Percentiles rank a stretch among this genome's conserved stretches.
These are phyloP conservation scores for Peronospora tabacina DNA, from an alignment of 352 stramenopile genomes.

Conservation along the genomic window DNA sequence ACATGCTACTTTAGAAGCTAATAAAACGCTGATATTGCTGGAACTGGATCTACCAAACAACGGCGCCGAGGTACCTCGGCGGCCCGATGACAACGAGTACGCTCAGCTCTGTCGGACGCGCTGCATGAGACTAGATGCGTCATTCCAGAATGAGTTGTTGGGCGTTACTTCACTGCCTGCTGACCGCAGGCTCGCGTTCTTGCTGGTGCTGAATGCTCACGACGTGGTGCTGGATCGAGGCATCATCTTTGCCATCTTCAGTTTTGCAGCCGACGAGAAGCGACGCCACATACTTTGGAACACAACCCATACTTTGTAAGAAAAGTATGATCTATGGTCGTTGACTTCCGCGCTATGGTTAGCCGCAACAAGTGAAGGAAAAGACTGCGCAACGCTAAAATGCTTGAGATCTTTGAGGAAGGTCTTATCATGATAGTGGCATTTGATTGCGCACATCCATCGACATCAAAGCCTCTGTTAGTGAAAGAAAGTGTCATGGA, in stretches of 20 bases:
- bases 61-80: constrained; percentile 5
- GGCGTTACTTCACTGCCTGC: constrained; percentile 12
- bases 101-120: constrained; percentile 28
- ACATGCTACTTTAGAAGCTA: constrained; percentile 22
- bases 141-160: constrained; percentile 29
- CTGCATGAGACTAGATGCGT: constrained; percentile 29
- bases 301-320: constrained; percentile 1
- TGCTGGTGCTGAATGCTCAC: constrained; percentile 15
- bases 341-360: constrained; percentile 1
- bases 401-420: background rate
- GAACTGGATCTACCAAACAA: constrained; percentile 28
- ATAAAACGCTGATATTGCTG: constrained; percentile 26
- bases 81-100: constrained; percentile 24
- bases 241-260: constrained; percentile 23
- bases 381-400: background rate
- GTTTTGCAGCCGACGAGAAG: constrained; percentile 22
- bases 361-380: constrained; percentile 9
- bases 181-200: constrained; percentile 17
- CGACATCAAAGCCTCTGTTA: background rate
- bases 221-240: constrained; percentile 25
- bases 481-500: background rate
- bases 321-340: background rate
- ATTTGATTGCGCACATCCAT: background rate
- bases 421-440: background rate
- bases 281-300: constrained; percentile 26